Evolutionary conservation across 2,329 filamentous ascomycete species (phyloP).

Genomic region (Fusarium sambucinum): DNA sequence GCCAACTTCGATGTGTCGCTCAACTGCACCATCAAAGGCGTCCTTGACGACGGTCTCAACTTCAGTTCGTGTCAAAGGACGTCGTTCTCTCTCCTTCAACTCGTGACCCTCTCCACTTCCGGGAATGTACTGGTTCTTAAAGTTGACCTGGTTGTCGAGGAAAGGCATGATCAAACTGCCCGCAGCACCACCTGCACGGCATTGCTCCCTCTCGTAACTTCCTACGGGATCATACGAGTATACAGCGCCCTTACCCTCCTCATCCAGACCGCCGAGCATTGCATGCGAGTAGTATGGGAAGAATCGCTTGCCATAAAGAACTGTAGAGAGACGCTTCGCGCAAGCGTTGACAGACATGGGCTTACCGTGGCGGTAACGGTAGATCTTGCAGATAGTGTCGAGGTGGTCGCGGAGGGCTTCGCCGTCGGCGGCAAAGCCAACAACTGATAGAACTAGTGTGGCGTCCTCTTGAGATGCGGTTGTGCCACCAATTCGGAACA

Average conservation of each 20-base stretch:
- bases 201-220: constrained; percentile 97
- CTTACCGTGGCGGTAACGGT: constrained; percentile 98
- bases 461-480: constrained; percentile 87
- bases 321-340: constrained; percentile 93
- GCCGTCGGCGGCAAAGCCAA: constrained; percentile 95
- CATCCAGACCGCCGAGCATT: constrained; percentile 93
- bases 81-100: constrained; percentile 76
- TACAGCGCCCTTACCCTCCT: constrained; percentile 91
- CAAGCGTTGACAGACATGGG: constrained; percentile 94
- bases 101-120: constrained; percentile 86
- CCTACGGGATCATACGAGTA: constrained; percentile 99
- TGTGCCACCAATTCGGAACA: constrained; percentile 96
- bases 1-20: constrained; percentile 99
- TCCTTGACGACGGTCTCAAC: constrained; percentile 94
- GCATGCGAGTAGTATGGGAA: constrained; percentile 99
- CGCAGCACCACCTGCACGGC: constrained; percentile 90
- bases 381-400: constrained; percentile 97
- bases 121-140: constrained; percentile 97
- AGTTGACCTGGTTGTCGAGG: constrained; percentile 99
- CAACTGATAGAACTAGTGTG: constrained; percentile 90
- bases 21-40: constrained; percentile 97
- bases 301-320: constrained; percentile 97
- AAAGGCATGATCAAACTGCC: constrained; percentile 98
- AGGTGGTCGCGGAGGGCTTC: constrained; percentile 93
- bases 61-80: constrained; percentile 76